Percentiles rank a stretch among this genome's conserved stretches.
These are phyloP conservation scores for Mycosarcoma maydis DNA, from an alignment of 1,284 basidiomycete genomes.

Conservation along the genomic window DNA sequence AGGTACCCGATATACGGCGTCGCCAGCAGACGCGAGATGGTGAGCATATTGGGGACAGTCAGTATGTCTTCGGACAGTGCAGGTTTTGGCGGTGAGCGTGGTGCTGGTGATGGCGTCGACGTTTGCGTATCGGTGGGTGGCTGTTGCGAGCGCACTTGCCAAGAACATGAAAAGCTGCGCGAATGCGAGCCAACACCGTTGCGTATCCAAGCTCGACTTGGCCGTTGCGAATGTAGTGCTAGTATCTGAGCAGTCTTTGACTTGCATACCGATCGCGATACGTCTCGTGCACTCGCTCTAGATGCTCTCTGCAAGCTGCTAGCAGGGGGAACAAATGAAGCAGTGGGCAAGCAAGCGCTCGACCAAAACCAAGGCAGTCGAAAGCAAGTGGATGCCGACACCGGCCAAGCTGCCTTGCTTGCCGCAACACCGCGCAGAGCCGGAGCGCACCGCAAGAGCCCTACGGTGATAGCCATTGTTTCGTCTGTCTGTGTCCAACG, in stretches of 20 bases:
- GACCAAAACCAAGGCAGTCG: background rate
- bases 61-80: constrained; percentile 83
- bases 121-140: constrained; percentile 71
- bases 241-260: too few relatives aligned
- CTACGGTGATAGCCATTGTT: constrained; percentile 14
- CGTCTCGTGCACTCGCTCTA: too few relatives aligned
- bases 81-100: constrained; percentile 56
- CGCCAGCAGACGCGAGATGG: constrained; percentile 82
- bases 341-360: background rate
- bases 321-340: background rate
- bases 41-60: constrained; percentile 91
- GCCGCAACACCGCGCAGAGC: too few relatives aligned
- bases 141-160: constrained; percentile 17
- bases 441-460: constrained; percentile 12
- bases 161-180: constrained; percentile 1
- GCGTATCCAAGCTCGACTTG: background rate
- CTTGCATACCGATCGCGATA: too few relatives aligned
- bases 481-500: background rate
- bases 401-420: too few relatives aligned
- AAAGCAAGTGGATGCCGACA: background rate
- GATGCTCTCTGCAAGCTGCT: background rate
- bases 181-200: background rate
- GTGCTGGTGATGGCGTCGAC: constrained; percentile 70
- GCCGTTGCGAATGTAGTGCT: too few relatives aligned
- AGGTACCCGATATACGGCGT: constrained; percentile 91